A percentile compares a stretch with the other conserved stretches of the same genome.
Evolutionary conservation across 2,329 filamentous ascomycete species (phyloP).

Genomic region (Diaporthe australafricana): DNA sequence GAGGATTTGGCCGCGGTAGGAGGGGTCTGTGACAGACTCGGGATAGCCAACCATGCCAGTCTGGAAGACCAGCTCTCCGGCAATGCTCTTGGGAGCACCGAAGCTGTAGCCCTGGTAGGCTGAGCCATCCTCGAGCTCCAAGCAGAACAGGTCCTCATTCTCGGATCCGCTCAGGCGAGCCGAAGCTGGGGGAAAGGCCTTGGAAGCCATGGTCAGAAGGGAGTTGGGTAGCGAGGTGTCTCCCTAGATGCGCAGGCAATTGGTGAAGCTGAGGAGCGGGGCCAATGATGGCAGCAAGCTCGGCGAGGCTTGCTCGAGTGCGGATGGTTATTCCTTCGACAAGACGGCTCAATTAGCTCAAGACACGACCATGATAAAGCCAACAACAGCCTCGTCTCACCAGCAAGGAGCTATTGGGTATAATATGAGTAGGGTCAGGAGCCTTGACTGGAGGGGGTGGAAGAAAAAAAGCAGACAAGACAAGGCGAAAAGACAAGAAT

Average conservation of each 20-base stretch:
- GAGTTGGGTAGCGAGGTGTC: conserved; percentile 1
- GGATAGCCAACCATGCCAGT: conserved; percentile 99
- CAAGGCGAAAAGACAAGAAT: background rate
- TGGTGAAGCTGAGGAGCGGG: conserved; percentile 24
- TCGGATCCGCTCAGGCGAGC: conserved; percentile 65
- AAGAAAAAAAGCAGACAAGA: background rate
- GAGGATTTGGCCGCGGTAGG: conserved; percentile 92
- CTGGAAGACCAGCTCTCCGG: conserved; percentile 98
- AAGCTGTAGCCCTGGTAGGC: conserved; percentile 97
- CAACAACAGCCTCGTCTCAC: conserved; percentile 34
- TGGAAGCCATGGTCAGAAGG: conserved; percentile 48
- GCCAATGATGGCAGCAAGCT: conserved; percentile 32
- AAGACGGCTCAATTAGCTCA: conserved; percentile 28
- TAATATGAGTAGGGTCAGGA: background rate
- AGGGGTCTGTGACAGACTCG: conserved; percentile 90
- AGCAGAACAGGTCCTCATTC: conserved; percentile 77
- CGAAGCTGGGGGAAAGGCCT: conserved; percentile 67
- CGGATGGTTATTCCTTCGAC: conserved; percentile 23
- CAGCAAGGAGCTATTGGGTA: conserved; percentile 25
- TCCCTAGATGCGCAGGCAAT: conserved; percentile 12
- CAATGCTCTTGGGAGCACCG: conserved; percentile 92
- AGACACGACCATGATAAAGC: conserved; percentile 32
- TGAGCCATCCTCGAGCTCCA: conserved; percentile 93
- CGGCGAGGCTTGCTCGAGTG: conserved; percentile 22
- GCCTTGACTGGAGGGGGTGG: conserved; percentile 8